Percentiles rank a stretch among this genome's conserved stretches.
Conservation (phyloP, 2,329 filamentous ascomycete genomes). For the Trichophyton mentagrophytes region DNA sequence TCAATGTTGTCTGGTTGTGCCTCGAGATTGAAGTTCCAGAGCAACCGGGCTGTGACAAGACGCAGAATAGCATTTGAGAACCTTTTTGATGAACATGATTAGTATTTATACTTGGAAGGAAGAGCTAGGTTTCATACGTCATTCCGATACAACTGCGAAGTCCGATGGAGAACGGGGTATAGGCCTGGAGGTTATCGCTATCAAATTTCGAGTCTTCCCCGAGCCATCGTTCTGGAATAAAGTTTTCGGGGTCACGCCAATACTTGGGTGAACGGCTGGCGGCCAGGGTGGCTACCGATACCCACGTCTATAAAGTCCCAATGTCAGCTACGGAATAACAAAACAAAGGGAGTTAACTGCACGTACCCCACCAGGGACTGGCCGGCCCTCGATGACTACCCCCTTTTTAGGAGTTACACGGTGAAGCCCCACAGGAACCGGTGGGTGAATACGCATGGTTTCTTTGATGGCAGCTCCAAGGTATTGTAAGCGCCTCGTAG, state of each 20-base stretch:
- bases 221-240: neutral
- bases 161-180: neutral
- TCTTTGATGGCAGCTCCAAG: slow-evolving; percentile 69
- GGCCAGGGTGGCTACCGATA: neutral
- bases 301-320: neutral
- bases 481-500: slow-evolving; percentile 58
- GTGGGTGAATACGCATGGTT: slow-evolving; percentile 62
- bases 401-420: slow-evolving; percentile 48
- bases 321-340: neutral
- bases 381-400: neutral
- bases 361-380: neutral
- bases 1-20: neutral
- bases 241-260: neutral
- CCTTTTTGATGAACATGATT: neutral
- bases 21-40: neutral
- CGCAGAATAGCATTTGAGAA: neutral
- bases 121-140: neutral
- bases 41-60: neutral
- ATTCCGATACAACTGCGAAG: neutral
- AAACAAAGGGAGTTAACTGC: neutral
- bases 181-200: neutral
- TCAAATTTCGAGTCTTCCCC: neutral
- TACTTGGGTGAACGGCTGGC: neutral
- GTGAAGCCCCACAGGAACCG: slow-evolving; percentile 59
- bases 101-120: neutral